Evolutionary conservation across 768 basidiomycete genomes (phyloP).

Genomic region (Kwoniella dejecticola): DNA sequence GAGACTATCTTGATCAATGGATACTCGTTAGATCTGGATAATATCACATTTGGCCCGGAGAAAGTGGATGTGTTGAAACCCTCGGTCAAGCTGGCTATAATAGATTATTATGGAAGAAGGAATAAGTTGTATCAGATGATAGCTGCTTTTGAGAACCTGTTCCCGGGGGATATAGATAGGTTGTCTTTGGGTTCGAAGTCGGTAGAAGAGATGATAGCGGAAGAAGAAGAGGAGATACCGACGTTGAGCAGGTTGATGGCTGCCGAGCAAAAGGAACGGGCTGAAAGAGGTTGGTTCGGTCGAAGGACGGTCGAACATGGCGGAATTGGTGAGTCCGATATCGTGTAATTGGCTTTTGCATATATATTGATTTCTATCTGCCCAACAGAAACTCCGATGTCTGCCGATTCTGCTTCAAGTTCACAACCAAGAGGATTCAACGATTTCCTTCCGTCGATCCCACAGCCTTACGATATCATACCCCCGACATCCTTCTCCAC

Average conservation of each 20-base stretch:
- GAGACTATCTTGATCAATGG: constrained; percentile 18
- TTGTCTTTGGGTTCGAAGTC: background rate
- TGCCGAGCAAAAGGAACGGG: constrained; percentile 13
- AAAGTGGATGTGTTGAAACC: constrained; percentile 4
- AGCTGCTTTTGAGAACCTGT: constrained; percentile 12
- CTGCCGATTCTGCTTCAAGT: background rate
- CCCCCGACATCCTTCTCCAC: background rate
- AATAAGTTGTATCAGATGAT: constrained; percentile 14
- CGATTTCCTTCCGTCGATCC: constrained; percentile 19
- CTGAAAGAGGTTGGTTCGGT: constrained; percentile 23
- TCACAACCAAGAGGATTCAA: constrained; percentile 1
- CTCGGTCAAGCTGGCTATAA: constrained; percentile 7
- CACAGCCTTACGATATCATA: constrained; percentile 12
- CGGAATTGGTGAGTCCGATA: constrained; percentile 3
- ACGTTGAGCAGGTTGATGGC: constrained; percentile 17
- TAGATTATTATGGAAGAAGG: constrained; percentile 17
- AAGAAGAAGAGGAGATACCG: constrained; percentile 22
- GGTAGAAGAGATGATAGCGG: background rate
- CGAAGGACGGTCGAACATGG: background rate
- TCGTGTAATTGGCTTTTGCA: too few species aligned
- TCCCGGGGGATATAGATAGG: constrained; percentile 11
- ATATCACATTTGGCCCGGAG: background rate
- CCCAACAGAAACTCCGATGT: too few species aligned
- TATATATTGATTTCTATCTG: too few species aligned
- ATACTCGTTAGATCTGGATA: constrained; percentile 9